Percentiles rank a stretch among this genome's conserved stretches.
These are phyloP conservation scores for Penicillium pulvis DNA, from an alignment of 495 filamentous ascomycete genomes.

Conservation along the genomic window DNA sequence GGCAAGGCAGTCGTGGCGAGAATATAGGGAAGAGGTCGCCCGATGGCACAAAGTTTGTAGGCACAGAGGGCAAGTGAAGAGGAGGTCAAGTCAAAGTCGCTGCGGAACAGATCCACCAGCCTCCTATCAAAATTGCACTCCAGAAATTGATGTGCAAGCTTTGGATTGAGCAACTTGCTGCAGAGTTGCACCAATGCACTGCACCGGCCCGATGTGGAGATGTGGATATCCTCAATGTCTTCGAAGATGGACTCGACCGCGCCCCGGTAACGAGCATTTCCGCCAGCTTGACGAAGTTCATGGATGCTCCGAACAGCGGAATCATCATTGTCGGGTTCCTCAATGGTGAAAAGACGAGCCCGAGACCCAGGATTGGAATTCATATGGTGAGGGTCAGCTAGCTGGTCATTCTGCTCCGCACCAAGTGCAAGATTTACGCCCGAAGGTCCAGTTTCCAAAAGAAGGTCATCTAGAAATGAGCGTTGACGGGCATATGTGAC, in stretches of 20 bases:
- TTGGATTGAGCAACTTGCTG: conserved; percentile 67
- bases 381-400: conserved; percentile 4
- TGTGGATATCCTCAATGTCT: conserved; percentile 67
- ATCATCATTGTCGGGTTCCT: conserved; percentile 54
- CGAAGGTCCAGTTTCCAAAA: conserved; percentile 15
- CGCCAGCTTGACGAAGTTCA: conserved; percentile 84
- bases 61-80: conserved; percentile 35
- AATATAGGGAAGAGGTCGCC: conserved; percentile 29
- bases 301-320: conserved; percentile 79
- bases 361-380: conserved; percentile 11
- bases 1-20: conserved; percentile 36
- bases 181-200: conserved; percentile 67
- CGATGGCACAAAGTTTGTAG: conserved; percentile 29
- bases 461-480: conserved; percentile 56
- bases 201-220: conserved; percentile 50
- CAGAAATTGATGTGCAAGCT: conserved; percentile 69
- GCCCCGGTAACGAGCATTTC: conserved; percentile 77
- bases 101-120: conserved; percentile 51
- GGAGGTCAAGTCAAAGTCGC: conserved; percentile 34
- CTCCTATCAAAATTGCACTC: conserved; percentile 71
- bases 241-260: conserved; percentile 83
- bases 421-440: conserved; percentile 6
- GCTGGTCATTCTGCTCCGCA: conserved; percentile 8
- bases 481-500: conserved; percentile 66
- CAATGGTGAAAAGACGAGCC: conserved; percentile 32